Evolutionary conservation across 306 rosid species (phyloP).

Genomic region (Rosa chinensis): DNA sequence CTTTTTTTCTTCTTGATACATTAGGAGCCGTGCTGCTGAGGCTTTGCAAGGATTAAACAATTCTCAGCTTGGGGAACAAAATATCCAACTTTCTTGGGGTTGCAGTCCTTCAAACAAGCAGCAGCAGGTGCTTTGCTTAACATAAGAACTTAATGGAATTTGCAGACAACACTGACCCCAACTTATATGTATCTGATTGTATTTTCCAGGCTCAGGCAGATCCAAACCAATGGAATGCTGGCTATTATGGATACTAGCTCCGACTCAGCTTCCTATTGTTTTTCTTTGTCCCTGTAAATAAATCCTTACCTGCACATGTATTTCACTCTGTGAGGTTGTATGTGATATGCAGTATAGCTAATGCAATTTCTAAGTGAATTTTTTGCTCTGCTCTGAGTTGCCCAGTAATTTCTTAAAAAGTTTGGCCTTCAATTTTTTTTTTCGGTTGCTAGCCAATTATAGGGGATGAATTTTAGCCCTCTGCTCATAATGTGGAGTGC

Average conservation of each 20-base stretch:
- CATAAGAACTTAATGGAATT: not conserved
- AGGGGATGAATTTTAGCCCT: no score
- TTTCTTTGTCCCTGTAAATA: no score
- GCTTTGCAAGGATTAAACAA: constrained; percentile 69
- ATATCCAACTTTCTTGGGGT: constrained; percentile 94
- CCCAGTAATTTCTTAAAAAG: no score
- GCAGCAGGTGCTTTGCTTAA: constrained; percentile 51
- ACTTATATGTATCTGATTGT: not conserved
- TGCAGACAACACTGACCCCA: not conserved
- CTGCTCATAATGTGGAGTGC: no score
- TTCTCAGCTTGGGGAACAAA: constrained; percentile 76
- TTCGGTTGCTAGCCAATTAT: no score
- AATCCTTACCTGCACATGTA: no score
- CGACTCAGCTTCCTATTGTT: no score
- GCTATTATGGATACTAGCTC: constrained; percentile 64
- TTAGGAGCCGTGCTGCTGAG: constrained; percentile 88
- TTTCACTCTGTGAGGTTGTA: no score
- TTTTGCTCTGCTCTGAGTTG: no score
- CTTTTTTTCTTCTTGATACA: not conserved
- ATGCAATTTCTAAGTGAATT: no score
- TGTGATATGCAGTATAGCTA: no score
- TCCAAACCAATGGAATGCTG: constrained; percentile 66
- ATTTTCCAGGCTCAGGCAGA: constrained; percentile 61
- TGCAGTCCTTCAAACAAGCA: constrained; percentile 96
- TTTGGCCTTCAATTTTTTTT: no score